These are phyloP conservation scores for Saccharum spontaneum DNA, from an alignment of 176 grass and related monocot species.

Conservation along the genomic window DNA sequence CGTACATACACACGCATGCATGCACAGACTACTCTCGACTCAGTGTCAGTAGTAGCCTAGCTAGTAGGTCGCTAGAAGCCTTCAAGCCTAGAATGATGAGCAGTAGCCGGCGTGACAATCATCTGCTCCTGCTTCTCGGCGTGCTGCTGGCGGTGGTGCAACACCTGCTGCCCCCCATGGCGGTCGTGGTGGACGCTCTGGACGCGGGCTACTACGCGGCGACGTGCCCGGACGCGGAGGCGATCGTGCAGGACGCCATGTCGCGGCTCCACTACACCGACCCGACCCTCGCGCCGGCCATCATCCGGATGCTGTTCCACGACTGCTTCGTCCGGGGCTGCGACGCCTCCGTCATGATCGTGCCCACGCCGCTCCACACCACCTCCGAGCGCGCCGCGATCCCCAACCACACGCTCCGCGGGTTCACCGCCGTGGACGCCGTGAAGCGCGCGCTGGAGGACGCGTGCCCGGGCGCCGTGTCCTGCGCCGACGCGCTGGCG, in stretches of 20 bases:
- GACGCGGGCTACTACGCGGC: conserved; percentile 42
- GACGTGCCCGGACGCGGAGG: conserved; percentile 46
- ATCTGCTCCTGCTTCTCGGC: too few species aligned
- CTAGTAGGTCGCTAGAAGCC: too few species aligned
- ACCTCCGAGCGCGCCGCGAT: conserved; percentile 36
- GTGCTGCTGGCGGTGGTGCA: background rate
- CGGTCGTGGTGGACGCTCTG: background rate
- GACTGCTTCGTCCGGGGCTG: conserved; percentile 62
- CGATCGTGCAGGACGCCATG: conserved; percentile 31
- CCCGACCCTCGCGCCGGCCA: conserved; percentile 4
- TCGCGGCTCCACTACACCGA: conserved; percentile 33
- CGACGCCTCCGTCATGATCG: conserved; percentile 59
- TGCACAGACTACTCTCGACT: too few species aligned
- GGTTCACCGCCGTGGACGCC: conserved; percentile 43
- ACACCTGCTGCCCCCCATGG: background rate
- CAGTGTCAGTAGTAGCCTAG: too few species aligned
- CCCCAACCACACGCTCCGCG: conserved; percentile 48
- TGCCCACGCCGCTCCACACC: background rate
- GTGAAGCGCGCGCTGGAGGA: background rate
- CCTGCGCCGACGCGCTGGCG: conserved; percentile 55
- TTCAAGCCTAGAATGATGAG: too few species aligned
- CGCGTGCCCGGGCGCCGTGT: conserved; percentile 12
- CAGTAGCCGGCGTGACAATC: too few species aligned
- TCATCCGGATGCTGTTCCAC: conserved; percentile 45
- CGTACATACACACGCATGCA: too few species aligned